These are phyloP conservation scores for Globisporangium splendens DNA, from an alignment of 352 stramenopile genomes.

Conservation along the genomic window DNA sequence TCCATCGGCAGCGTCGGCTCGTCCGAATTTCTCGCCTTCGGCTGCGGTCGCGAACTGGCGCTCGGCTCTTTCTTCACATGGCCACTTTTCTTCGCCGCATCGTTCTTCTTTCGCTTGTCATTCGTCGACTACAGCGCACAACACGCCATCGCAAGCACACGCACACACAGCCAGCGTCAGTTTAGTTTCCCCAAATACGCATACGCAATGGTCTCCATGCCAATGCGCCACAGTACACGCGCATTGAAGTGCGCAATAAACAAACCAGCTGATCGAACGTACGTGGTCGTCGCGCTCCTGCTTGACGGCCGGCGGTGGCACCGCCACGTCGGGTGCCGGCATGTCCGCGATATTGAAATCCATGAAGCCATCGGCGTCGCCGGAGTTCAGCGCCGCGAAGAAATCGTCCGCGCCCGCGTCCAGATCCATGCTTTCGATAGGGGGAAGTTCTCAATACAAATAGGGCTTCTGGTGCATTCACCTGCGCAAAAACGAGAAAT, in stretches of 20 bases:
- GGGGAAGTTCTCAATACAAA: background rate
- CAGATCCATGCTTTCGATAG: conserved; percentile 47
- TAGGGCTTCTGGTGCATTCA: background rate
- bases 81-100: conserved; percentile 24
- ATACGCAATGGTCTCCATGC: no score
- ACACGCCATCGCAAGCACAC: background rate
- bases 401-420: conserved; percentile 80
- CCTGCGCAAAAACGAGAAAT: conserved; percentile 9
- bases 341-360: conserved; percentile 35
- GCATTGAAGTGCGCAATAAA: no score
- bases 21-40: conserved; percentile 35
- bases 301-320: background rate
- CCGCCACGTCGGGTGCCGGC: conserved; percentile 20
- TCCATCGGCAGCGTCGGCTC: conserved; percentile 79
- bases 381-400: conserved; percentile 73
- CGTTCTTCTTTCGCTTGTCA: conserved; percentile 48
- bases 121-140: conserved; percentile 4
- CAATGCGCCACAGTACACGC: no score
- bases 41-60: conserved; percentile 20
- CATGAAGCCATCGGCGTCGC: conserved; percentile 49
- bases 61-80: conserved; percentile 35
- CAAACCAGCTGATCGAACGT: background rate
- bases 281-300: conserved; percentile 17
- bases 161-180: background rate
- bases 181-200: background rate